phyloP scores from a whole-genome alignment of 2,329 filamentous ascomycete genomes.

The Alternaria viburni region DNA sequence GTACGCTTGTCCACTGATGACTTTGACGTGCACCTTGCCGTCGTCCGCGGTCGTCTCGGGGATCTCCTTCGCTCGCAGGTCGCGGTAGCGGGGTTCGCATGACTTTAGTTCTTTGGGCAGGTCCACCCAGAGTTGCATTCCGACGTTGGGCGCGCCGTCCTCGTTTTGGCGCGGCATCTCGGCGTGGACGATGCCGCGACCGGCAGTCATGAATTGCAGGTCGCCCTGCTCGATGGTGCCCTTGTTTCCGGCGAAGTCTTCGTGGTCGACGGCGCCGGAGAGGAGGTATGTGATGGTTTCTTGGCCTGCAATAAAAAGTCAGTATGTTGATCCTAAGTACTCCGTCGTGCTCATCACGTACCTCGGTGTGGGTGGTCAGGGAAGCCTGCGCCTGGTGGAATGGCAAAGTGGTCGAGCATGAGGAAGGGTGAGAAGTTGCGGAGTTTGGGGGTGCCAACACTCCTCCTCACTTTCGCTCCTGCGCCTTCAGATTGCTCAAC shows the following conservation, averaged over 20 bases:
- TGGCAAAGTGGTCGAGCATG: conserved; percentile 90
- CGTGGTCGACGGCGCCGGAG: conserved; percentile 84
- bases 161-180: conserved; percentile 87
- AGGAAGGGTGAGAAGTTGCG: conserved; percentile 91
- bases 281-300: conserved; percentile 91
- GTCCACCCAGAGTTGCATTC: conserved; percentile 96
- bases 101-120: conserved; percentile 80
- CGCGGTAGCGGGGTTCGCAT: conserved; percentile 91
- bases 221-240: conserved; percentile 88
- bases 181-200: conserved; percentile 88
- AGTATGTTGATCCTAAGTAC: too few species aligned
- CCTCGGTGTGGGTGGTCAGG: conserved; percentile 85
- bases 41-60: conserved; percentile 74
- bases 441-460: conserved; percentile 82
- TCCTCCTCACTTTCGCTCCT: conserved; percentile 84
- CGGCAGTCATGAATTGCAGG: conserved; percentile 97
- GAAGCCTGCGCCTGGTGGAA: conserved; percentile 82
- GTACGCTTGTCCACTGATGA: conserved; percentile 85
- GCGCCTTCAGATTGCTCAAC: conserved; percentile 86
- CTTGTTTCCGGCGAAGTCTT: conserved; percentile 86
- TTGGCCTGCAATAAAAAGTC: conserved; percentile 53
- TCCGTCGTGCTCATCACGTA: neutral
- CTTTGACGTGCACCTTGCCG: conserved; percentile 79
- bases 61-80: conserved; percentile 80
- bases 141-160: conserved; percentile 79